Conservation (phyloP, 768 basidiomycete genomes). For the Termitomyces sp. region DNA sequence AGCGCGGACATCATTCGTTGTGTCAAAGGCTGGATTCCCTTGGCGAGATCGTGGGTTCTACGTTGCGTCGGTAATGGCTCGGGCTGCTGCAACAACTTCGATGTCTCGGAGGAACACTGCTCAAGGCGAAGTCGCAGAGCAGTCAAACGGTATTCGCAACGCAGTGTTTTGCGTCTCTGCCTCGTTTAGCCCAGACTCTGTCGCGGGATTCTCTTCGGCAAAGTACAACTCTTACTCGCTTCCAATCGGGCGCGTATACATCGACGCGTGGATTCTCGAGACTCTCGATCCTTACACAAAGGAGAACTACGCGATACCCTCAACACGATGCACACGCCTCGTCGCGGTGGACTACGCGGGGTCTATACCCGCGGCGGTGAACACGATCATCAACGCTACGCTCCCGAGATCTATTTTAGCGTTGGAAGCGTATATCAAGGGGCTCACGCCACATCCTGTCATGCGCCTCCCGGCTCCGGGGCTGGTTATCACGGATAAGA, state of each 20-base stretch:
- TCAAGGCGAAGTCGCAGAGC: constrained; percentile 33
- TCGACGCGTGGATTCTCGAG: constrained; percentile 96
- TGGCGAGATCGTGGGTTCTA: constrained; percentile 90
- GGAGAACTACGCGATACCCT: constrained; percentile 93
- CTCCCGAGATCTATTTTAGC: constrained; percentile 69
- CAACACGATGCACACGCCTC: constrained; percentile 81
- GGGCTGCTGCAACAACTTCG: constrained; percentile 36
- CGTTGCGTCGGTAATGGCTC: constrained; percentile 72
- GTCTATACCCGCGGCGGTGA: constrained; percentile 78
- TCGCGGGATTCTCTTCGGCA: constrained; percentile 44
- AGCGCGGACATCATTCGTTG: constrained; percentile 66
- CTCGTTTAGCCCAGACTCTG: constrained; percentile 72
- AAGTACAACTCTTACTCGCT: constrained; percentile 77
- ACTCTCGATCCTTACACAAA: constrained; percentile 94
- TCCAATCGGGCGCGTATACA: constrained; percentile 75
- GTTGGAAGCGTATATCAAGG: constrained; percentile 73
- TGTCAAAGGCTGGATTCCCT: constrained; percentile 79
- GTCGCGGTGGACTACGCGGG: constrained; percentile 87
- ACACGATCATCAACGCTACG: constrained; percentile 78
- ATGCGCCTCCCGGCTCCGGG: constrained; percentile 67
- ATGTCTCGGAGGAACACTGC: constrained; percentile 37
- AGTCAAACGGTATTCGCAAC: constrained; percentile 40
- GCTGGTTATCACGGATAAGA: constrained; percentile 52
- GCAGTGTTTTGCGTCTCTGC: constrained; percentile 82
- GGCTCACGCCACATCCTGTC: constrained; percentile 59